A percentile compares a stretch with the other conserved stretches of the same genome.
These are phyloP conservation scores for Diplosphaera chodatii DNA, from an alignment of 139 green algal species.

Conservation along the genomic window DNA sequence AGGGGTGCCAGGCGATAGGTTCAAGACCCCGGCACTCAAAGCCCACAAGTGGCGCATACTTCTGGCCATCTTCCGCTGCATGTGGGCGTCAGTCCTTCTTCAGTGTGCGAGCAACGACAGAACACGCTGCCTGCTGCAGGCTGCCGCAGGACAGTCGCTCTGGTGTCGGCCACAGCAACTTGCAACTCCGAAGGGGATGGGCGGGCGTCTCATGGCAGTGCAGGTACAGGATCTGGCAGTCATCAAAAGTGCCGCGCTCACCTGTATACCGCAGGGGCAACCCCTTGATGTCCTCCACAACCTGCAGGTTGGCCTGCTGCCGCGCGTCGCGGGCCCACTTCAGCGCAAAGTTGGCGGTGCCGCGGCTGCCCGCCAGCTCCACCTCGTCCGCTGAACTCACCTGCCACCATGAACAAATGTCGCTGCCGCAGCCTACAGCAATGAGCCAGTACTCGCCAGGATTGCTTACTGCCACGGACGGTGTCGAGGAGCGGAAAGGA, in stretches of 20 bases:
- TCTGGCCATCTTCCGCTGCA: slow-evolving; percentile 45
- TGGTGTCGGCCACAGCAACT: too few species aligned
- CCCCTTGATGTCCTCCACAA: slow-evolving; percentile 51
- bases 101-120: not conserved
- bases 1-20: slow-evolving; percentile 46
- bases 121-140: not conserved
- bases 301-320: slow-evolving; percentile 44
- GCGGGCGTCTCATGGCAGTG: too few species aligned
- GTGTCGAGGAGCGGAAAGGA: too few species aligned
- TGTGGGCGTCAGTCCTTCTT: not conserved
- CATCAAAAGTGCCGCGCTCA: not conserved
- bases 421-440: too few species aligned
- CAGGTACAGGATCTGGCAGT: too few species aligned
- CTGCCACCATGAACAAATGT: too few species aligned
- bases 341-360: slow-evolving; percentile 64
- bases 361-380: slow-evolving; percentile 55
- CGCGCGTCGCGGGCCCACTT: slow-evolving; percentile 46
- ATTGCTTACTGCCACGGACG: too few species aligned
- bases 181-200: too few species aligned
- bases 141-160: too few species aligned
- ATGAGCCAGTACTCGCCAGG: too few species aligned
- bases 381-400: slow-evolving; percentile 34
- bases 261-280: slow-evolving; percentile 36
- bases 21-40: slow-evolving; percentile 81
- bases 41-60: slow-evolving; percentile 64